Evolutionary conservation across 108 stramenopile species (phyloP), one percentile per base, ranked within the genome.

Genomic region (Cyclostephanos invisitatus): DNA sequence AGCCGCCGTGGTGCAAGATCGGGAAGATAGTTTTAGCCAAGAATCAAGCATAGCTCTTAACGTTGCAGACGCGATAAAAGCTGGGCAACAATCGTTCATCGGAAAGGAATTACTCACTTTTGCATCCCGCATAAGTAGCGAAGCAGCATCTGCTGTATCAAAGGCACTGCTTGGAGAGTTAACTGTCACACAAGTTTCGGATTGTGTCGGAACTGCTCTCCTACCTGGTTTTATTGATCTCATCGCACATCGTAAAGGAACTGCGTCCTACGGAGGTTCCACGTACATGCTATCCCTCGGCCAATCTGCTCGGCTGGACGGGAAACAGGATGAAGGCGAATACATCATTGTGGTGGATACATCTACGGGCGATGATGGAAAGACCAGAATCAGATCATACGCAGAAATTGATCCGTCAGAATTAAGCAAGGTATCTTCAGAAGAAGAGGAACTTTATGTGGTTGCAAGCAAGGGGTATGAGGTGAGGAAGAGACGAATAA

Each of bases 201-300:
- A 47, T 7, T 46, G 36, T 35, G 36, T 87, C 21, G 86, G 86
- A 0, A 10, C 47, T 47, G 75, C 83, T 3, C 48, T 89, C 40
- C 51, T 86, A n/a, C 84, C 86, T 27, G 88, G 88, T 17, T 89
- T 83, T 73, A 48, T 78, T 29, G 88, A 89, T 76, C 47, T 89
- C 42, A 71, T 89, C n/a, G 86, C 82, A 11, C 79, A 85, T 75
- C 82, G 84, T 22, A 83, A 78, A 63, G 83, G 86, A 11, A 84
- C 83, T 60, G 85, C 86, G 15, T 75, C 80, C 28, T 86, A 87
- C 51, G 86, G 84, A 38, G 82, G 84, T 0, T 82, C 84, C 6
- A 81, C 66, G 8, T 89, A 89, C 57, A 73, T 78, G 50, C 59
- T 89, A 15, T 72, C 86, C 21, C 40, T 78, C 0, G 83, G 83